phyloP scores from a whole-genome alignment of 208 protist species.

The Wallacemonas sp. region DNA sequence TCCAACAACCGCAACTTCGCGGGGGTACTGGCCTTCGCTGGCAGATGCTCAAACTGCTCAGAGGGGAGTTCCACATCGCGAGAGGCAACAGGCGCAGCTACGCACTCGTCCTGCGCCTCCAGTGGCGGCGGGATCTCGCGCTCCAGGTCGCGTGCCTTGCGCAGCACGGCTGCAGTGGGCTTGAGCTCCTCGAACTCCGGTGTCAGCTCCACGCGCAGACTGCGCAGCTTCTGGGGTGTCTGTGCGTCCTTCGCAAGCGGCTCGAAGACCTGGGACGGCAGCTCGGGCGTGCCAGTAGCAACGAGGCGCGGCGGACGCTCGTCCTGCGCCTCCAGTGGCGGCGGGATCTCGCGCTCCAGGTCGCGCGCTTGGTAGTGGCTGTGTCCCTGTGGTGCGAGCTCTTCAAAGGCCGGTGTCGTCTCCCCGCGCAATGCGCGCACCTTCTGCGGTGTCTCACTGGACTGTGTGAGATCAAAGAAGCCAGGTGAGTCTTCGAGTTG shows the following conservation, averaged over 20 bases:
- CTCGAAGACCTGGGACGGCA: conserved; percentile 11
- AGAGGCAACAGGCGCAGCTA: not conserved
- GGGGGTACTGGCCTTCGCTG: not conserved
- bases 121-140: not conserved
- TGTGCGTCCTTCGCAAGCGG: not conserved
- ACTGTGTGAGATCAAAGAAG: not conserved
- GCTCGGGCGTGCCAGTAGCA: not conserved
- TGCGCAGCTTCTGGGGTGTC: not conserved
- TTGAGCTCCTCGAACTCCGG: conserved; percentile 1
- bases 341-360: conserved; percentile 3
- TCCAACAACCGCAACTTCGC: not conserved
- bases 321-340: not conserved
- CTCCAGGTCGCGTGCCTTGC: not conserved
- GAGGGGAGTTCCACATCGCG: not conserved
- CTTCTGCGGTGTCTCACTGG: not conserved
- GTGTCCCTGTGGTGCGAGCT: not conserved
- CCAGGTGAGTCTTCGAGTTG: not conserved
- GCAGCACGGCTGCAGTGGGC: not conserved
- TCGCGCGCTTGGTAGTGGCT: not conserved
- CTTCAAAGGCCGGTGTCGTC: not conserved
- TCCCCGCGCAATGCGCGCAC: not conserved
- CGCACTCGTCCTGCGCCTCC: not conserved
- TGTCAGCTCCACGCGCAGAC: conserved; percentile 4
- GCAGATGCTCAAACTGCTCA: not conserved
- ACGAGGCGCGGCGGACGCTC: not conserved